These are phyloP conservation scores for Lithohypha guttulata DNA, from an alignment of 2,329 filamentous ascomycete genomes.

Conservation along the genomic window DNA sequence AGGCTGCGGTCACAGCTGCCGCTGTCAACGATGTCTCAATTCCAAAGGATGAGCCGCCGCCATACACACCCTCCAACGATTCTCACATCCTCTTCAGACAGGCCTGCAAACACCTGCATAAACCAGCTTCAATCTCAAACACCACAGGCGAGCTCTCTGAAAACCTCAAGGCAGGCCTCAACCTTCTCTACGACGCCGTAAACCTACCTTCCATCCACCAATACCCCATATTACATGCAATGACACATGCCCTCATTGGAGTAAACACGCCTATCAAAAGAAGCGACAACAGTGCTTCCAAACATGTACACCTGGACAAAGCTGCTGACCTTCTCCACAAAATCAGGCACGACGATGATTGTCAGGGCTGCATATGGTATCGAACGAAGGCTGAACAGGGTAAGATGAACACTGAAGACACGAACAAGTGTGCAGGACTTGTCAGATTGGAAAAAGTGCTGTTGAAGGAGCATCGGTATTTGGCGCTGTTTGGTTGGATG, in stretches of 20 bases:
- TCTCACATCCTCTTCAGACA: too few relatives aligned
- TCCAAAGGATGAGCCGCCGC: too few relatives aligned
- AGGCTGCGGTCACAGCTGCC: too few relatives aligned
- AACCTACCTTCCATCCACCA: background rate
- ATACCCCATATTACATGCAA: background rate
- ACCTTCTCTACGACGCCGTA: background rate
- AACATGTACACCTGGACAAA: background rate
- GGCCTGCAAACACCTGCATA: background rate
- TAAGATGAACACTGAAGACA: background rate
- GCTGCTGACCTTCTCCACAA: background rate
- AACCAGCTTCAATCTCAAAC: background rate
- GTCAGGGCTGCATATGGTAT: background rate
- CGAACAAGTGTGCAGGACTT: background rate
- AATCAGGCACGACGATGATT: background rate
- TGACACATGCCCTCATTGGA: conserved; percentile 2
- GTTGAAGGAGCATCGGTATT: background rate
- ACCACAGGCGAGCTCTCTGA: background rate
- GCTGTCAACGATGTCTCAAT: too few relatives aligned
- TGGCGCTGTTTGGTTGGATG: background rate
- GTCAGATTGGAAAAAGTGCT: background rate
- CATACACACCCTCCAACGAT: too few relatives aligned
- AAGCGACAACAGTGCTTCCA: background rate
- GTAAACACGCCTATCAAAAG: background rate
- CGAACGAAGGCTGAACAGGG: background rate
- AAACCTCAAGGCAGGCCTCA: background rate